These are phyloP conservation scores for Elaeagnus macrophylla DNA, from an alignment of 306 rosid species.

Conservation along the genomic window DNA sequence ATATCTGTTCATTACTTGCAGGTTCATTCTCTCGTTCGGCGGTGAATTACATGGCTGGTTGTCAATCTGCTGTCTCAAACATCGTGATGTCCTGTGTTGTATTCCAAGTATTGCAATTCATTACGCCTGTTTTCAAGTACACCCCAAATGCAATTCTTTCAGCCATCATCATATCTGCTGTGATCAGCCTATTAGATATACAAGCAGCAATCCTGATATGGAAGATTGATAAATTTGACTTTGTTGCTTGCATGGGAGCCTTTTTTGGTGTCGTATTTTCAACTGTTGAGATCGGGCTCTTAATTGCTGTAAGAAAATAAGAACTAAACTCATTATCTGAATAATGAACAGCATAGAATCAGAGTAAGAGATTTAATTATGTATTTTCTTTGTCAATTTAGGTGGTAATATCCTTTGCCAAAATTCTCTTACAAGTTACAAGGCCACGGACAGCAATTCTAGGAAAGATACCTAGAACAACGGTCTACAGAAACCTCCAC, in stretches of 20 bases:
- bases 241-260: conserved; percentile 94
- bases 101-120: conserved; percentile 62
- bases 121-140: conserved; percentile 87
- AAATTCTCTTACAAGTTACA: conserved; percentile 87
- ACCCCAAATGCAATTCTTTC: conserved; percentile 90
- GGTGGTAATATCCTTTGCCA: conserved; percentile 90
- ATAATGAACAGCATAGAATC: conserved; percentile 11
- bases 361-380: conserved; percentile 9
- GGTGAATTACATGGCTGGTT: conserved; percentile 87
- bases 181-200: conserved; percentile 68
- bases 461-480: conserved; percentile 78
- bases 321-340: conserved; percentile 15
- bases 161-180: conserved; percentile 87
- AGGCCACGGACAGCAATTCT: conserved; percentile 84
- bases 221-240: conserved; percentile 89
- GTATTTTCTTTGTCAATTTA: conserved; percentile 19
- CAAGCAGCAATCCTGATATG: conserved; percentile 77
- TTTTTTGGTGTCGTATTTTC: conserved; percentile 79
- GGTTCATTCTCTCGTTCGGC: conserved; percentile 98
- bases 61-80: conserved; percentile 82
- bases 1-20: conserved; percentile 24
- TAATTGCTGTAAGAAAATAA: conserved; percentile 59
- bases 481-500: conserved; percentile 74
- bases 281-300: conserved; percentile 78
- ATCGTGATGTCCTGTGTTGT: conserved; percentile 84